Evolutionary conservation across 2,329 filamentous ascomycete genomes (phyloP), one percentile per base, ranked within the genome.

Genomic region (Grosmannia clavigera): DNA sequence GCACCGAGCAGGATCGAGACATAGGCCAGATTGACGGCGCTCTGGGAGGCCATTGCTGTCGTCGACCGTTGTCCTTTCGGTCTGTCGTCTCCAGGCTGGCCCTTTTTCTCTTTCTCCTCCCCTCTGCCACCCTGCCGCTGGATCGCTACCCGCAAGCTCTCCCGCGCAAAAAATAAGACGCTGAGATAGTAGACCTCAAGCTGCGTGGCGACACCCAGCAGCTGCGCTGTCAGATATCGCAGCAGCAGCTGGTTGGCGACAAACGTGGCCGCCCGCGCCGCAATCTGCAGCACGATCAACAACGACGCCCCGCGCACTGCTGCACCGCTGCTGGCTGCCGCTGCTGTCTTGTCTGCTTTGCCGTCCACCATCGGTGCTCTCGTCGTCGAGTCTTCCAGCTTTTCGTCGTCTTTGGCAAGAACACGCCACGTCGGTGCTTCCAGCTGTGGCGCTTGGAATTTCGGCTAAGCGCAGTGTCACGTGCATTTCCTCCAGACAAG

Each of bases 171-270:
- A 72, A 95, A 96, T 0, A 99, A 80, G n/a, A 95, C 86, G 0
- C 91, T 90, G 53, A 95, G 87, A 62, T 92, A 92, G 71, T 92
- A 96, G 0, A 97, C 84, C 68, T 99, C 94, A 3, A 99, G 81
- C 71, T 96, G 94, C 0, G 92, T 87, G 2, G 92, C 87, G 5
- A 95, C 79, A 6, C 92, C 94, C 1, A 99, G 81, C 0, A 95
- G 79, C 61, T 87, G 82, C 0, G 94, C 92, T 1, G 91, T 95
- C 53, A 97, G 77, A 70, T 88, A 92, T 43, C 92, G 89, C 9
- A 99, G 81, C 35, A 99, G 82, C 46, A 95, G 72, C 72, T 99
- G 92, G 74, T 97, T 99, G 69, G 94, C 88, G 65, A 87, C 73
- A 73, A 99, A 99, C 29, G 92, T 97, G 64, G 95, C 76, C 59